These are phyloP conservation scores for Talaromyces ruber DNA, from an alignment of 495 filamentous ascomycete genomes.

Conservation along the genomic window DNA sequence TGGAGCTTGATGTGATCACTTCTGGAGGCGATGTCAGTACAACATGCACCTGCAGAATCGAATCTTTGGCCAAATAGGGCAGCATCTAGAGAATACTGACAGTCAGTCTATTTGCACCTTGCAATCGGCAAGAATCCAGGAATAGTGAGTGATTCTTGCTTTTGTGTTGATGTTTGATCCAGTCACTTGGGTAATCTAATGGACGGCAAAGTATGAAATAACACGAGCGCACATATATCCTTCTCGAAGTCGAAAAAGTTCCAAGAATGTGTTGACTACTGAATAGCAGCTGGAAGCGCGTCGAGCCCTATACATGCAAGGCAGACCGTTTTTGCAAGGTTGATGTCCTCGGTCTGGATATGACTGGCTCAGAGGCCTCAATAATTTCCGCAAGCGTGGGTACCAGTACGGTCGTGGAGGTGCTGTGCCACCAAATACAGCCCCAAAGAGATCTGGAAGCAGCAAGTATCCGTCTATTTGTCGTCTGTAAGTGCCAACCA, in stretches of 20 bases:
- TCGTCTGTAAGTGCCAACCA: not conserved
- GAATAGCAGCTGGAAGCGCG: not conserved
- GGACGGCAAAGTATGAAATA: not conserved
- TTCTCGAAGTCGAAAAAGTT: not conserved
- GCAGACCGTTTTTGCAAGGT: constrained; percentile 14
- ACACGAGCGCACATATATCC: not conserved
- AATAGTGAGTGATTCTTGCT: not conserved
- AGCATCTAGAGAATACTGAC: not conserved
- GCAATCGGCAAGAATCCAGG: not conserved
- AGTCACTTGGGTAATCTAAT: not conserved
- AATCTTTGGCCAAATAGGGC: not conserved
- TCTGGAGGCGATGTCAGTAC: not conserved
- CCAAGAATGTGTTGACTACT: not conserved
- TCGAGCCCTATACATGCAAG: constrained; percentile 13
- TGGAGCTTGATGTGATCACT: not conserved
- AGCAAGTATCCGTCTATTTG: not conserved
- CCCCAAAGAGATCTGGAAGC: not conserved
- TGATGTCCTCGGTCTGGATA: constrained; percentile 9
- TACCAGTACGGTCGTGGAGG: constrained; percentile 24
- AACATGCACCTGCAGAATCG: not conserved
- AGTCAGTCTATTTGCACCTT: not conserved
- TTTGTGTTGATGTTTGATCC: not conserved
- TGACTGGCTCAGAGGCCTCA: constrained; percentile 32
- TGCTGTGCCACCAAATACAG: constrained; percentile 23
- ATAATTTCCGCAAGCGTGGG: constrained; percentile 8